Percentiles rank a stretch among this genome's conserved stretches.
Evolutionary conservation across 148 eudicot genomes (phyloP).

Genomic region (Simmondsia chinensis): DNA sequence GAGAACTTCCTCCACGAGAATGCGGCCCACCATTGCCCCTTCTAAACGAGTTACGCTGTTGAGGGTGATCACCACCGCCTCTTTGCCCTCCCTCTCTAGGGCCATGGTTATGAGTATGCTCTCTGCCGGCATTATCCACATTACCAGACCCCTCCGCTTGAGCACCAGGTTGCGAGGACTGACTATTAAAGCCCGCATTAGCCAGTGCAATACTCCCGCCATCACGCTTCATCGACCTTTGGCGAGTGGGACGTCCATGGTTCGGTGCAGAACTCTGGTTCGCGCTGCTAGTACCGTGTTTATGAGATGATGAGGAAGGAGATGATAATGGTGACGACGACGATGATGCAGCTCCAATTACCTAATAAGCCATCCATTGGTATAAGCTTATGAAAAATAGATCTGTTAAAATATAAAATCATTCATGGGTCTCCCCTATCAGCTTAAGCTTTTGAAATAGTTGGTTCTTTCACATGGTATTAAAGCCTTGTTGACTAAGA

Average conservation of each 20-base stretch:
- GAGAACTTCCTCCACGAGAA: constrained; percentile 69
- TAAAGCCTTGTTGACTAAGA: too few relatives aligned
- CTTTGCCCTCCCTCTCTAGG: constrained; percentile 43
- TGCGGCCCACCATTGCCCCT: constrained; percentile 49
- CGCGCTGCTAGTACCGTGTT: constrained; percentile 24
- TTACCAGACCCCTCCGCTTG: constrained; percentile 26
- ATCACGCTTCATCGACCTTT: constrained; percentile 53
- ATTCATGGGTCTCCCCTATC: too few relatives aligned
- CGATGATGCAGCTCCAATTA: constrained; percentile 23
- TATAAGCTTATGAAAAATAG: too few relatives aligned
- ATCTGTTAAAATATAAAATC: too few relatives aligned
- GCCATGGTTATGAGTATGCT: constrained; percentile 27
- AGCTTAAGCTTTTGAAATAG: too few relatives aligned
- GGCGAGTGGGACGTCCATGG: constrained; percentile 45
- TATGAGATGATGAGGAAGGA: constrained; percentile 16
- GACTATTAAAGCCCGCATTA: constrained; percentile 58
- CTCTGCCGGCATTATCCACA: constrained; percentile 38
- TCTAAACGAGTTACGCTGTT: constrained; percentile 43
- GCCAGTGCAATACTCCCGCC: constrained; percentile 41
- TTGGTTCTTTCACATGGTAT: too few relatives aligned
- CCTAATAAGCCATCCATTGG: too few relatives aligned
- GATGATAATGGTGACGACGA: constrained; percentile 13
- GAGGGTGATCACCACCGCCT: constrained; percentile 45
- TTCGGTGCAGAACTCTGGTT: constrained; percentile 29
- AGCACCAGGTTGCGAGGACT: constrained; percentile 21